Evolutionary conservation across 2,329 filamentous ascomycete genomes (phyloP), one percentile per base, ranked within the genome.

Genomic region (Sarocladium brachiariae): DNA sequence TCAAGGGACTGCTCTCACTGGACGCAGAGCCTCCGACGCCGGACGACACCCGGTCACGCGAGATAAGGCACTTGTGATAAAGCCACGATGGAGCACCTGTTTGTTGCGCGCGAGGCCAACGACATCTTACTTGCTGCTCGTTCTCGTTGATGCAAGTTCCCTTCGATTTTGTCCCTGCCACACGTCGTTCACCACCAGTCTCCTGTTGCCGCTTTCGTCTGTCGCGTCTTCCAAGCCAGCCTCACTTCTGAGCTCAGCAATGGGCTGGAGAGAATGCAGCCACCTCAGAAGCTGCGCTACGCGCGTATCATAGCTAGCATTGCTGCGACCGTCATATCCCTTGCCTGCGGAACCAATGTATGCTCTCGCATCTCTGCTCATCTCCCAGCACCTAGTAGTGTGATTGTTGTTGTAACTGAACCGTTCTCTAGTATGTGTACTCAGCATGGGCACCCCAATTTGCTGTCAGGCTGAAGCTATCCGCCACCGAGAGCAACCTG

Each of bases 361-460:
- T 61, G 82, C 69, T 45, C 31, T 37, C 34, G 19, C 25, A 7
- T 34, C 13, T 37, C n/a, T n/a, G n/a, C n/a, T n/a, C n/a, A n/a
- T n/a, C n/a, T n/a, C n/a, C n/a, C n/a, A n/a, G n/a, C n/a, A n/a
- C n/a, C n/a, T n/a, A n/a, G n/a, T n/a, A n/a, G n/a, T n/a, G n/a
- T n/a, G n/a, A n/a, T n/a, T n/a, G n/a, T n/a, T n/a, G n/a, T n/a
- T n/a, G n/a, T n/a, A n/a, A n/a, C n/a, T n/a, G n/a, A n/a, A n/a
- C n/a, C n/a, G n/a, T n/a, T n/a, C n/a, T n/a, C n/a, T 63, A 96
- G 89, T 97, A 99, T 80, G 92, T 91, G 63, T 99, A 96, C 70
- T 96, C 90, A 51, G 92, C 92, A 69, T 99, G 93, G 91, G 90
- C 89, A 13, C 93, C 93, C 18, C 91, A 96, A 69, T 96, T 96